A percentile compares a stretch with the other conserved stretches of the same genome.
Evolutionary conservation across 169 alveolate genomes (phyloP).

Genomic region (Plasmodium berghei): DNA sequence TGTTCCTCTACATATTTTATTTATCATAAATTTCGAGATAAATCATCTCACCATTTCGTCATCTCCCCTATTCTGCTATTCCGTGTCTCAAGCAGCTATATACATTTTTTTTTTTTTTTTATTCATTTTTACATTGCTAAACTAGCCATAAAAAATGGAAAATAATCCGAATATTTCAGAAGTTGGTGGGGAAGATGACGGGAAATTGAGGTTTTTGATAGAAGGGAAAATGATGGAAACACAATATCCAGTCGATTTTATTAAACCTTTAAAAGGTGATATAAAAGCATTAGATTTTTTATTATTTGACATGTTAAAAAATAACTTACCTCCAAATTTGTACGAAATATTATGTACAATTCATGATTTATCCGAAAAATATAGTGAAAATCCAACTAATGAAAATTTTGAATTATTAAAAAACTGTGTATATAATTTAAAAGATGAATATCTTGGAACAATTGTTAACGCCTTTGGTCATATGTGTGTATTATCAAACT

Average conservation of each 20-base stretch:
- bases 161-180: background rate
- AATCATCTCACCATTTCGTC: no score
- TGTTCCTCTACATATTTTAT: no score
- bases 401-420: constrained; percentile 52
- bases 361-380: constrained; percentile 62
- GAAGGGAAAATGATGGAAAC: constrained; percentile 70
- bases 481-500: constrained; percentile 81
- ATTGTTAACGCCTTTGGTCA: constrained; percentile 81
- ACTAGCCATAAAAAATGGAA: no score
- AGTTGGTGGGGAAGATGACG: constrained; percentile 13
- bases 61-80: no score
- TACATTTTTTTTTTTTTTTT: no score
- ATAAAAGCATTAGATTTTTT: constrained; percentile 64
- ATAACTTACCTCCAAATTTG: constrained; percentile 51
- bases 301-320: constrained; percentile 61
- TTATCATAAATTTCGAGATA: no score
- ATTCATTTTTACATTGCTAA: no score
- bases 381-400: constrained; percentile 63
- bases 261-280: constrained; percentile 73
- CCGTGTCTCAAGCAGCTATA: no score
- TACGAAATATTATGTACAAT: constrained; percentile 49
- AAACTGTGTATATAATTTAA: constrained; percentile 29
- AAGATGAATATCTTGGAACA: constrained; percentile 61
- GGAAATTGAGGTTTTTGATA: constrained; percentile 36
- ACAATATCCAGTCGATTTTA: constrained; percentile 41